Evolutionary conservation across 2,329 filamentous ascomycete genomes (phyloP).

Genomic region (Pyrenochaeta sp.): DNA sequence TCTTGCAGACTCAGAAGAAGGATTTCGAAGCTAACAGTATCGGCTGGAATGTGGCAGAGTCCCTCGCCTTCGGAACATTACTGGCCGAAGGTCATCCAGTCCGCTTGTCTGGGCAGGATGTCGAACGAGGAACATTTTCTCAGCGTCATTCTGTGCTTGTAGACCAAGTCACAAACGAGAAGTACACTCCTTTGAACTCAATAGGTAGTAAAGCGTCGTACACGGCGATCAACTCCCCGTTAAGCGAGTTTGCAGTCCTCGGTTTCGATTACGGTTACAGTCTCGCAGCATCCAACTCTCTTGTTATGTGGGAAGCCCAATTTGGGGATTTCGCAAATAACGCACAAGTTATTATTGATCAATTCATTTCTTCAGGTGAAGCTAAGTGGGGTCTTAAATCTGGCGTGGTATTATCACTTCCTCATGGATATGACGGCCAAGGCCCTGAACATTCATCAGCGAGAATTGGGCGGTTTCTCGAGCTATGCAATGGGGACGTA

Average conservation of each 20-base stretch:
- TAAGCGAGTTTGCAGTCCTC: slow-evolving; percentile 75
- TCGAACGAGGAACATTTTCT: slow-evolving; percentile 99
- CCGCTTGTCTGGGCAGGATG: slow-evolving; percentile 96
- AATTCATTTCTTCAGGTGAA: slow-evolving; percentile 97
- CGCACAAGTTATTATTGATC: slow-evolving; percentile 97
- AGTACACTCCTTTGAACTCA: slow-evolving; percentile 89
- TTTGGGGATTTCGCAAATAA: slow-evolving; percentile 99
- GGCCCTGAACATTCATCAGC: slow-evolving; percentile 98
- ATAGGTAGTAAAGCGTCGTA: slow-evolving; percentile 93
- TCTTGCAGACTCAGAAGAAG: slow-evolving; percentile 88
- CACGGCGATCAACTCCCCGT: slow-evolving; percentile 94
- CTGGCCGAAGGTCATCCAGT: slow-evolving; percentile 95
- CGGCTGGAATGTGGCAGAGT: slow-evolving; percentile 97
- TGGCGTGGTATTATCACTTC: slow-evolving; percentile 92
- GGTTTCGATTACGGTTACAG: slow-evolving; percentile 99
- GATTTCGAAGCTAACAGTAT: slow-evolving; percentile 94
- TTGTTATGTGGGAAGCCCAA: slow-evolving; percentile 99
- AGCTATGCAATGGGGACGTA: slow-evolving; percentile 96
- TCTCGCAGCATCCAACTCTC: slow-evolving; percentile 90
- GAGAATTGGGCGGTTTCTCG: slow-evolving; percentile 94
- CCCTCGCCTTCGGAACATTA: slow-evolving; percentile 89
- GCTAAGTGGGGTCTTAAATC: slow-evolving; percentile 99
- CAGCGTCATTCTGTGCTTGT: slow-evolving; percentile 97
- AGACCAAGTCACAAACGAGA: slow-evolving; percentile 92
- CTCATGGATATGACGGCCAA: slow-evolving; percentile 97